A percentile compares a stretch with the other conserved stretches of the same genome.
Conservation (phyloP, 2,329 filamentous ascomycete species). For the Myriangium duriaei region DNA sequence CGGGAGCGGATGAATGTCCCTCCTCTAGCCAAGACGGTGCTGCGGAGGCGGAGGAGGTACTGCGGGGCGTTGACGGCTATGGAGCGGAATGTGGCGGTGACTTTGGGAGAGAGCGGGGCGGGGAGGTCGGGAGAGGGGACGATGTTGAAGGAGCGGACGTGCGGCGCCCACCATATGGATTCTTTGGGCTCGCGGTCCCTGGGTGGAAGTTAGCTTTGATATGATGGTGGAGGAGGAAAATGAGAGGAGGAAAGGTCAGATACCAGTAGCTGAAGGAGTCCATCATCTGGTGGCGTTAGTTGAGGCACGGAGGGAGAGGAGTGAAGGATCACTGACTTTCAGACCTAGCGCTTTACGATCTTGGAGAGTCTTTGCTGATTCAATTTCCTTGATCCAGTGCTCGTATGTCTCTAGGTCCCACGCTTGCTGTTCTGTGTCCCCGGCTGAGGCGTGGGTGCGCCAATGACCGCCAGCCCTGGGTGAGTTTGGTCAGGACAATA, state of each 20-base stretch:
- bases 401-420: constrained; percentile 35
- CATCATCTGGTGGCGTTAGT: background rate
- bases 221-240: constrained; percentile 2
- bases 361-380: constrained; percentile 19
- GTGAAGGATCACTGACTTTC: constrained; percentile 14
- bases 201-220: background rate
- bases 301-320: too few species aligned
- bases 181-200: constrained; percentile 17
- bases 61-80: constrained; percentile 26
- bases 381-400: constrained; percentile 26
- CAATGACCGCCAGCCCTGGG: constrained; percentile 37
- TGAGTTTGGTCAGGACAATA: constrained; percentile 10
- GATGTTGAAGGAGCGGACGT: constrained; percentile 23
- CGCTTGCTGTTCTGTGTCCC: constrained; percentile 22
- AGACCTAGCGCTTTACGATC: constrained; percentile 13
- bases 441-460: constrained; percentile 28
- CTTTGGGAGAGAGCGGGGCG: constrained; percentile 33
- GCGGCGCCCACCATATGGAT: constrained; percentile 27
- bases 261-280: constrained; percentile 6
- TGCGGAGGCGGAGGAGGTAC: constrained; percentile 27
- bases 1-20: background rate
- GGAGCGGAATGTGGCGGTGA: constrained; percentile 22
- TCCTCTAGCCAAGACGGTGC: constrained; percentile 6
- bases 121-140: constrained; percentile 23
- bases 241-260: constrained; percentile 15